Percentiles rank a stretch among this genome's conserved stretches.
These are phyloP conservation scores for Tricladium varicosporioides DNA, from an alignment of 2,329 filamentous ascomycete genomes.

Conservation along the genomic window DNA sequence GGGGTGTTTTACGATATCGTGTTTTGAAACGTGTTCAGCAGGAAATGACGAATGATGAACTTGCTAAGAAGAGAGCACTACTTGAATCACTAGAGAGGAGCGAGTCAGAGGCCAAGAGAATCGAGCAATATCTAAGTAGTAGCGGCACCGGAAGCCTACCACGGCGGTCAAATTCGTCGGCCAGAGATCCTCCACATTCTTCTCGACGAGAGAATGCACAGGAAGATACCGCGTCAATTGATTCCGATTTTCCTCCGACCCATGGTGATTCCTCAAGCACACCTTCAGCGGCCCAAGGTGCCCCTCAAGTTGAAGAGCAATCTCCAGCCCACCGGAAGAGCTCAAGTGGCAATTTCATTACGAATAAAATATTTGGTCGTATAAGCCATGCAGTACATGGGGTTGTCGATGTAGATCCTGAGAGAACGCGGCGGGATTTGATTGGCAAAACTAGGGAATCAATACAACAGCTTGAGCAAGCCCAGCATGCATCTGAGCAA, in stretches of 20 bases:
- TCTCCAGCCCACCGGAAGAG: conserved; percentile 70
- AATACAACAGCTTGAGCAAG: conserved; percentile 83
- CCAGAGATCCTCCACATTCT: conserved; percentile 48
- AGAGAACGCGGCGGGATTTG: conserved; percentile 84
- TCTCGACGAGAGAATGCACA: conserved; percentile 50
- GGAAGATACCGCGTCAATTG: conserved; percentile 85
- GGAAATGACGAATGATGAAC: conserved; percentile 92
- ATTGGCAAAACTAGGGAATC: conserved; percentile 95
- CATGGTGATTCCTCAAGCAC: conserved; percentile 69
- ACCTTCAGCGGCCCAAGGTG: conserved; percentile 73
- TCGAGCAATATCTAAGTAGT: conserved; percentile 85
- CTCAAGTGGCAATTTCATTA: conserved; percentile 85
- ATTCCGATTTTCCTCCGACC: conserved; percentile 92
- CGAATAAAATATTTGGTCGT: conserved; percentile 89
- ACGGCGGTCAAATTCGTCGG: conserved; percentile 63
- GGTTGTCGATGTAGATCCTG: conserved; percentile 93
- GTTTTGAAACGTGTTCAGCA: conserved; percentile 94
- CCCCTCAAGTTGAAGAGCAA: conserved; percentile 51
- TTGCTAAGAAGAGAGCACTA: conserved; percentile 79
- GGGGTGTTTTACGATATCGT: conserved; percentile 82
- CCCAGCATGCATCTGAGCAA: conserved; percentile 80
- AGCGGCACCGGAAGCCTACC: conserved; percentile 63
- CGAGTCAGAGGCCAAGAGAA: conserved; percentile 86
- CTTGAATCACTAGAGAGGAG: conserved; percentile 90
- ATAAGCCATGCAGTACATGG: conserved; percentile 95